A percentile compares a stretch with the other conserved stretches of the same genome.
phyloP scores from a whole-genome alignment of 306 rosid genomes.

The Dalbergia oliveri region DNA sequence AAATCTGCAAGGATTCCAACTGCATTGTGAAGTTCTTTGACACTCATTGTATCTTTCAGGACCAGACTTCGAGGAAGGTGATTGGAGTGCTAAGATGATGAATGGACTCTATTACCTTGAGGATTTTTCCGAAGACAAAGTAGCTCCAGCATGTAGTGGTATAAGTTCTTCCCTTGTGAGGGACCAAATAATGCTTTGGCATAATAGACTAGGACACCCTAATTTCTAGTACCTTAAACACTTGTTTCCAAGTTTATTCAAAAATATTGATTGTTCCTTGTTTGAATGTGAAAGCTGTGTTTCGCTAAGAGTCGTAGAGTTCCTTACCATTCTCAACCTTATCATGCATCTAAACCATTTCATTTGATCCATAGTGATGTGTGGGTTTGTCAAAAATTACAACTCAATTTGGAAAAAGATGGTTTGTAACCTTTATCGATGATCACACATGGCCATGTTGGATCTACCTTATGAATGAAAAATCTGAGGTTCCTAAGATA shows the following conservation, averaged over 20 bases:
- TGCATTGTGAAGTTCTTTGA: background rate
- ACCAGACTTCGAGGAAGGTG: background rate
- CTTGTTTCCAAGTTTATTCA: background rate
- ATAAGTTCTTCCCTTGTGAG: background rate
- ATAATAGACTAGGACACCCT: constrained; percentile 2
- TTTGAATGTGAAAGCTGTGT: constrained; percentile 9
- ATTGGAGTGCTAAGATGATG: background rate
- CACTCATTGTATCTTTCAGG: background rate
- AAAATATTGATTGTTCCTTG: constrained; percentile 8
- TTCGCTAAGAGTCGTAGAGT: background rate
- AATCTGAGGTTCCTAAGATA: background rate
- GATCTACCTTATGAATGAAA: constrained; percentile 1
- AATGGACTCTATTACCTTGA: background rate
- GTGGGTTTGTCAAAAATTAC: background rate
- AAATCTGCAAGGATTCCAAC: background rate
- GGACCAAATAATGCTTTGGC: background rate
- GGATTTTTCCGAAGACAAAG: background rate
- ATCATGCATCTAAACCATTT: constrained; percentile 13
- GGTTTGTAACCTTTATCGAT: constrained; percentile 1
- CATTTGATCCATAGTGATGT: background rate
- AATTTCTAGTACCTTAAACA: background rate
- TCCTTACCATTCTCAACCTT: background rate
- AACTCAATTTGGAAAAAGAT: constrained; percentile 7
- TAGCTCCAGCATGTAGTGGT: background rate
- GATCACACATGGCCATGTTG: background rate